A percentile compares a stretch with the other conserved stretches of the same genome.
Conservation (phyloP, 2,329 filamentous ascomycete species). For the Arthrobotrys megalospora region DNA sequence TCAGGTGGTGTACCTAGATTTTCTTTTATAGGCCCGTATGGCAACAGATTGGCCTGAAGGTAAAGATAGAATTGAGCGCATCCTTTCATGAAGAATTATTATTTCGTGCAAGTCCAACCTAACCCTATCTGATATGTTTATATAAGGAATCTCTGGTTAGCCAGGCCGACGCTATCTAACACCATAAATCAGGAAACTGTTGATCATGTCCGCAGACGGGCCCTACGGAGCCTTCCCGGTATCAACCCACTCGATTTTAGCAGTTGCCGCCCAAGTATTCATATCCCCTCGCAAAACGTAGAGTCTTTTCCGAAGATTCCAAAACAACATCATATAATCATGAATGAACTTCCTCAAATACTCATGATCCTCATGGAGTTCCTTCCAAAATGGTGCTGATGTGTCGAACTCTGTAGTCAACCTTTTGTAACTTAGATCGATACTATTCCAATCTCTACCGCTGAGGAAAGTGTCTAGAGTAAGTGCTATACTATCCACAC, state of each 20-base stretch:
- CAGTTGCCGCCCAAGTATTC: background rate
- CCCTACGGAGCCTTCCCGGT: background rate
- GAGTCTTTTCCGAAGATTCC: background rate
- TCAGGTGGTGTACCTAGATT: background rate
- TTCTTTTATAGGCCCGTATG: background rate
- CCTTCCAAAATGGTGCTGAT: background rate
- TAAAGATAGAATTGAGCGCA: slow-evolving; percentile 3
- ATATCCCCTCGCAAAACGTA: background rate
- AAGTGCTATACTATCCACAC: background rate
- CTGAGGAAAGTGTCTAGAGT: slow-evolving; percentile 7
- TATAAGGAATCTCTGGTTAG: too few species aligned
- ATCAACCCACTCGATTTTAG: background rate
- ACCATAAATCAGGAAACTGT: background rate
- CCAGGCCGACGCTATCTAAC: too few species aligned
- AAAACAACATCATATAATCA: slow-evolving; percentile 14
- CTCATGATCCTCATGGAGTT: background rate
- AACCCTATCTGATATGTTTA: background rate
- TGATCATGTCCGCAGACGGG: background rate
- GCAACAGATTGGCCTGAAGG: slow-evolving; percentile 10
- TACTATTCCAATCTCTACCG: slow-evolving; percentile 19
- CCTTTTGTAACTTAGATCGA: background rate
- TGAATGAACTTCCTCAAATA: slow-evolving; percentile 6
- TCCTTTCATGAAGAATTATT: background rate
- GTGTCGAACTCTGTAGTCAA: background rate
- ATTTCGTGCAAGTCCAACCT: background rate